These are phyloP conservation scores for Arxiozyma slooffiae DNA, from an alignment of 1,139 yeast genomes.

Conservation along the genomic window DNA sequence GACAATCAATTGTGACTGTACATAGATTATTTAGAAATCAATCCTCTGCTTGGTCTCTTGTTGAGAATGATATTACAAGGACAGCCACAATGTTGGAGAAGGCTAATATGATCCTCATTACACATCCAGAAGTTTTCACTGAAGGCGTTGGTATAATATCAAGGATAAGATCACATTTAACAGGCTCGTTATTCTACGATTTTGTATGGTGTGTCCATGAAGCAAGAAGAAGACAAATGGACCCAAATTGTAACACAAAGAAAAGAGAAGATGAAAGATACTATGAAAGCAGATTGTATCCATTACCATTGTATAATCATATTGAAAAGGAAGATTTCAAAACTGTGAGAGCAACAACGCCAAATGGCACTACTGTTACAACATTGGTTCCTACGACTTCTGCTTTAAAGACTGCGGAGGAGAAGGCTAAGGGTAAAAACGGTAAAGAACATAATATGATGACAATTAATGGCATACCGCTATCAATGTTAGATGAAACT, in stretches of 20 bases:
- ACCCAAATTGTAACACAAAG: constrained; percentile 35
- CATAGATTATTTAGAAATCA: constrained; percentile 82
- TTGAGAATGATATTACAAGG: constrained; percentile 82
- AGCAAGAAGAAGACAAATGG: constrained; percentile 66
- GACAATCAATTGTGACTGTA: constrained; percentile 89
- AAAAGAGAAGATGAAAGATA: constrained; percentile 9
- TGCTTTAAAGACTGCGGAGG: constrained; percentile 40
- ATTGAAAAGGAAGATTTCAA: constrained; percentile 87
- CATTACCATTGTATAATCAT: constrained; percentile 87
- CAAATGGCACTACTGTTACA: constrained; percentile 85
- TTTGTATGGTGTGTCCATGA: constrained; percentile 93
- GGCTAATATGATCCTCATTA: constrained; percentile 73
- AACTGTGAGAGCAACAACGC: constrained; percentile 76
- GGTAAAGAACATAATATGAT: constrained; percentile 19
- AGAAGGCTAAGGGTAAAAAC: constrained; percentile 30
- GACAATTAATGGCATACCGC: constrained; percentile 65
- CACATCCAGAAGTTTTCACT: constrained; percentile 75
- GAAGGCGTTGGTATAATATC: constrained; percentile 65
- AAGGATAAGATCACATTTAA: constrained; percentile 83
- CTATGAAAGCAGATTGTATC: constrained; percentile 39
- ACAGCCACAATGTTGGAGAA: constrained; percentile 91
- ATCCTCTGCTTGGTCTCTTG: constrained; percentile 82
- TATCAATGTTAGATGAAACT: constrained; percentile 70
- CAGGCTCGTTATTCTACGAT: constrained; percentile 86
- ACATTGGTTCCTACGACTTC: constrained; percentile 79